Base-by-base conservation (phyloP, 2,329 filamentous ascomycete species). In the Talaromyces sp. region DNA sequence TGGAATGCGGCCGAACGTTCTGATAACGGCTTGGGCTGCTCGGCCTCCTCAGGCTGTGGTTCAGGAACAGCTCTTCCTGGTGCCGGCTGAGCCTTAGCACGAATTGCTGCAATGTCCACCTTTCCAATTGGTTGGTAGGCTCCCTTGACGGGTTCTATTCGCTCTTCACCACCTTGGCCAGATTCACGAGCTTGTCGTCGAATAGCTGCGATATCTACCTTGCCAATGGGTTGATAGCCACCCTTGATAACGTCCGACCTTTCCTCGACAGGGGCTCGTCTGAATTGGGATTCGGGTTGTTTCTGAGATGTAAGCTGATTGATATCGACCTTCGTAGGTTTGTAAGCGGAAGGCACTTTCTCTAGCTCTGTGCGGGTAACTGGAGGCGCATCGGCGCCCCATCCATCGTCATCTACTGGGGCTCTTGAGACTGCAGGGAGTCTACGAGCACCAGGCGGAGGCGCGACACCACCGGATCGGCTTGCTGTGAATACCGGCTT, bases 141-240 rank as follows among this genome's bases (percentile, higher is more conserved):
- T 49, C 95, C 95, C 79, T 96, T 98, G 22, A 98, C 91, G 5
- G 88, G 86, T 1, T 90, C 86, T 3, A 95, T 95, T 63, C 93
- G 85, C 70, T 97, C 90, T 73, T 97, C 92, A 54, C 85, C 75
- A 11, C 74, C 11, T 31, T 74, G 68, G 9, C 85, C 78, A 76
- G 83, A 72, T 82, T 89, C 82, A 83, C 89, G 74, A 80, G 93
- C 82, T 85, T 92, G 75, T 84, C 89, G 80, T 68, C 95, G 88
- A 70, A 99, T 90, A 43, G 92, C 93, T 27, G 90, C 90, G 79
- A 99, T 98, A 73, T 99, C 93, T n/a, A 99, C 91, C 81, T 97
- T 98, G 64, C 95, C 95, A 71, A 99, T 83, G 22, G 95, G 95
- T 76, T 97, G 92, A 78, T 99, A 99, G 17, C 86, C 90, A 52